Evolutionary conservation across 495 filamentous ascomycete genomes (phyloP).

Genomic region (Aspergillus bertholletiae): DNA sequence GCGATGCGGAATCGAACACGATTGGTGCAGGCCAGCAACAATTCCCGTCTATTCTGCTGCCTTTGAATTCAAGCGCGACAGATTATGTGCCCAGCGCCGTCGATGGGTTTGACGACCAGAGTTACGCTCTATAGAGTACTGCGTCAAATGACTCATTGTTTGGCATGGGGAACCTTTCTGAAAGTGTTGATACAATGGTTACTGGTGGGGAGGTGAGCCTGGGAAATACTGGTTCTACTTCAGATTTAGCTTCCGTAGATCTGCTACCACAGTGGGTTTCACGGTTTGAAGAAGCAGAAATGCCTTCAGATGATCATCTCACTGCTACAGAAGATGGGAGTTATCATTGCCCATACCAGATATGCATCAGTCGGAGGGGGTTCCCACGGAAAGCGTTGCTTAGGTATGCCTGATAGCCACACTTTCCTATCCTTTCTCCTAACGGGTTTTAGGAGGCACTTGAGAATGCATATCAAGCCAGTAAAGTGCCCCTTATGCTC

Average conservation of each 20-base stretch:
- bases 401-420: background rate
- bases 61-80: too few species aligned
- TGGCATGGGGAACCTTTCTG: background rate
- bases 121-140: background rate
- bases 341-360: background rate
- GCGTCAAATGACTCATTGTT: background rate
- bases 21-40: too few species aligned
- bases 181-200: background rate
- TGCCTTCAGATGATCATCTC: constrained; percentile 1
- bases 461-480: background rate
- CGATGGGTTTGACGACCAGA: too few species aligned
- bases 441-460: background rate
- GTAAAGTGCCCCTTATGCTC: background rate
- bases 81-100: too few species aligned
- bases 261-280: background rate
- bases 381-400: background rate
- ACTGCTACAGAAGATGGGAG: background rate
- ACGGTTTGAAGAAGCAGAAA: constrained; percentile 3
- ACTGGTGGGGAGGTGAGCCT: background rate
- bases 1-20: too few species aligned
- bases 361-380: background rate
- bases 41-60: too few species aligned
- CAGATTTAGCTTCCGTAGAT: background rate
- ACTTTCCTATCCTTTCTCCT: background rate
- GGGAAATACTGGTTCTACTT: too few species aligned